Percentiles rank a stretch among this genome's conserved stretches.
These are phyloP conservation scores for Toxicodendron radicans DNA, from an alignment of 345 rosid species.

Conservation along the genomic window DNA sequence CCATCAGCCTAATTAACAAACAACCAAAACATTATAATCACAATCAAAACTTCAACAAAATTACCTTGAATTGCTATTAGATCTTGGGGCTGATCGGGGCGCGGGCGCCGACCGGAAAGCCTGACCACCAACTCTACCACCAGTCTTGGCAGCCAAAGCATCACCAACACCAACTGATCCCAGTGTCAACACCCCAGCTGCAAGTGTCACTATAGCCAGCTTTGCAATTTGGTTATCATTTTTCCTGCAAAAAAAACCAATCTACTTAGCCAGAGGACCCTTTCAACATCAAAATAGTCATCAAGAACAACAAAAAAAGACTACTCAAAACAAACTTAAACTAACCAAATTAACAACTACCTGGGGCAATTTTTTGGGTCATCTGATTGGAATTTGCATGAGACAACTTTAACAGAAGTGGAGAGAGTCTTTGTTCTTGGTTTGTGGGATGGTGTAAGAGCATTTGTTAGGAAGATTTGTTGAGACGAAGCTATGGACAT, in stretches of 20 bases:
- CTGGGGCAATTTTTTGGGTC: slow-evolving; percentile 41
- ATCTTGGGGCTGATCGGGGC: slow-evolving; percentile 73
- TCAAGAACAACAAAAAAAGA: background rate
- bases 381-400: slow-evolving; percentile 36
- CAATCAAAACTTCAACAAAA: background rate
- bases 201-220: slow-evolving; percentile 69
- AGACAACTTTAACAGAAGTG: slow-evolving; percentile 24
- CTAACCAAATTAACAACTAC: slow-evolving; percentile 23
- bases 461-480: slow-evolving; percentile 48
- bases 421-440: slow-evolving; percentile 25
- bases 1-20: too few species aligned
- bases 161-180: slow-evolving; percentile 73
- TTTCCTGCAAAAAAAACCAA: slow-evolving; percentile 26
- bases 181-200: slow-evolving; percentile 71
- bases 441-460: slow-evolving; percentile 34
- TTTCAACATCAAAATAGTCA: background rate
- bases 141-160: slow-evolving; percentile 79
- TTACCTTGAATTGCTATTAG: slow-evolving; percentile 76
- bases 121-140: slow-evolving; percentile 96
- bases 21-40: background rate
- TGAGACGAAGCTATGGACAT: slow-evolving; percentile 61
- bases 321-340: background rate
- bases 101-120: slow-evolving; percentile 78
- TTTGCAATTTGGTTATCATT: slow-evolving; percentile 63
- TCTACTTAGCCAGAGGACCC: background rate